Conservation (phyloP, 2,329 filamentous ascomycete genomes). For the Cercospora sp. region DNA sequence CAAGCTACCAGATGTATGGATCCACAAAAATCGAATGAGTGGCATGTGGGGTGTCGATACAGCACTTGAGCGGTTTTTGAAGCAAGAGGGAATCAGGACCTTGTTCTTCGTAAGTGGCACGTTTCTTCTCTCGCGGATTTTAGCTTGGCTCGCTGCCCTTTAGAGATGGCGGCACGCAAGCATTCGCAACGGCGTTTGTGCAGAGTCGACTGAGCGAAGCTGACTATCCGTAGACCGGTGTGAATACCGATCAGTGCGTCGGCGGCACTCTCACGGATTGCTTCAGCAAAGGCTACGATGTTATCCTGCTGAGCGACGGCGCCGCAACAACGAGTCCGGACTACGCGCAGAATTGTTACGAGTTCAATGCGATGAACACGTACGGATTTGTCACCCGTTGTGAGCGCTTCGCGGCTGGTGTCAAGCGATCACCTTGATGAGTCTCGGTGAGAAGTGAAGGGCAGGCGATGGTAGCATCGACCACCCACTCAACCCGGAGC, state of each 20-base stretch:
- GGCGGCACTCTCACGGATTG: constrained; percentile 58
- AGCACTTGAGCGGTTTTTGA: constrained; percentile 47
- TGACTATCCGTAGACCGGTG: constrained; percentile 44
- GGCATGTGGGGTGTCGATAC: constrained; percentile 55
- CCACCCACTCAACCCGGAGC: background rate
- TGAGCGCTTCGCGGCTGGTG: constrained; percentile 34
- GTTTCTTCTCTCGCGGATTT: background rate
- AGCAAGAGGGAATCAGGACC: constrained; percentile 47
- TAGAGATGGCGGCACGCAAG: background rate
- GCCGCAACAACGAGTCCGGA: constrained; percentile 53
- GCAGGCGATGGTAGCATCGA: background rate
- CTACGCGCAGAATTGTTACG: constrained; percentile 40
- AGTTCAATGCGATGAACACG: constrained; percentile 40
- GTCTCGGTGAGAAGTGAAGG: constrained; percentile 18
- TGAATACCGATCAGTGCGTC: constrained; percentile 64
- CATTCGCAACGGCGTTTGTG: background rate
- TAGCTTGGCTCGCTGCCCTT: background rate
- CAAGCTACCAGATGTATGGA: constrained; percentile 49
- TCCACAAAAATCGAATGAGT: constrained; percentile 60
- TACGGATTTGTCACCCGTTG: constrained; percentile 39
- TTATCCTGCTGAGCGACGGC: constrained; percentile 57
- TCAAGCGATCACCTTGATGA: constrained; percentile 13
- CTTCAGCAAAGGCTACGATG: constrained; percentile 57
- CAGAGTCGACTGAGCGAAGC: background rate
- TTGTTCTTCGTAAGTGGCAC: constrained; percentile 49